Evolutionary conservation across 306 rosid genomes (phyloP), one percentile per base, ranked within the genome.

Genomic region (Vachellia pachyceras): DNA sequence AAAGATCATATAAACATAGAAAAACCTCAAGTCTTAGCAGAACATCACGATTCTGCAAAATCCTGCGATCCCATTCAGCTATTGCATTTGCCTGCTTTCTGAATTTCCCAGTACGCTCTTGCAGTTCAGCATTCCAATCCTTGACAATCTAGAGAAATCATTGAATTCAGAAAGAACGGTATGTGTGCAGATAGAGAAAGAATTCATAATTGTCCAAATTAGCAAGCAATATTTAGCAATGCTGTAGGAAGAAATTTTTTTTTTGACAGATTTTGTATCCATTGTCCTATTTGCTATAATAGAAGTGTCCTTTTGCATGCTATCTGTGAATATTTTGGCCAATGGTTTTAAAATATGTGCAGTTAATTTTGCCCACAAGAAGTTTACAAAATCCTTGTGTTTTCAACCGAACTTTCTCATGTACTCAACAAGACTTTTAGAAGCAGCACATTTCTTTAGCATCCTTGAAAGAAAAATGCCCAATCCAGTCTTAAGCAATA

Each of bases 11-110:
- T 63, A 76, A 60, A 58, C 57, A 74, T 11, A 60, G 50, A 77
- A 44, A 85, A 46, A 94, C 98, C 98, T 94, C 97, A 60, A 94
- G 96, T 83, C 87, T 86, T 76, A 92, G 90, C 39, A 94, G 88
- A 76, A 94, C 91, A 85, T 94, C 97, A 61, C 98, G 97, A 78
- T 94, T 91, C 50, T 89, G 92, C 90, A 94, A 86, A 79, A 94
- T 94, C 85, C 97, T 91, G 77, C 92, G 84, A 86, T 94, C 98
- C 99, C 99, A 95, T 70, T 91, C 98, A 64, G 96, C 95, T 76
- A 93, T 93, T 0, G 97, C 97, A 88, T 90, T 95, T 68, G 99
- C 98, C 86, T 95, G 98, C 88, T 95, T 95, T 66, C 97, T 90
- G 79, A 95, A 95, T 50, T 93, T 91, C 66, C 98, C 97, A 52